These are phyloP conservation scores for Exophiala sideris DNA, from an alignment of 2,329 filamentous ascomycete genomes.

Conservation along the genomic window DNA sequence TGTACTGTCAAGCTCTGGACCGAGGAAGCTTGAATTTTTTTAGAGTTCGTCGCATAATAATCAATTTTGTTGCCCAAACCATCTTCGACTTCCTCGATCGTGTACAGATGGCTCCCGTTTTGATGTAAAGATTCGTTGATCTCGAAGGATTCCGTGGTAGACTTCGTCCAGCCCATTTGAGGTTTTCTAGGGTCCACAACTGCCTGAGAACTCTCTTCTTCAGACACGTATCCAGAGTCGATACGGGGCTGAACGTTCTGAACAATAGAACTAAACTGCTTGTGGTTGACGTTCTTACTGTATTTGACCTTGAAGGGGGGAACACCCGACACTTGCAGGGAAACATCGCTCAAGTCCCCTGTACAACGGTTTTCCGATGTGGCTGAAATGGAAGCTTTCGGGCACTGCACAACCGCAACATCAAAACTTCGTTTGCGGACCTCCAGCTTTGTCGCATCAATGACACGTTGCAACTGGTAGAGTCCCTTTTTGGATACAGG, in stretches of 20 bases:
- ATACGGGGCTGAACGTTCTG: slow-evolving; percentile 92
- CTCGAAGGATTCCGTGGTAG: slow-evolving; percentile 71
- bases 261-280: slow-evolving; percentile 80
- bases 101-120: slow-evolving; percentile 81
- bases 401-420: slow-evolving; percentile 81
- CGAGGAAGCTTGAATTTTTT: slow-evolving; percentile 57
- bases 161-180: slow-evolving; percentile 71
- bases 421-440: slow-evolving; percentile 74
- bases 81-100: slow-evolving; percentile 87
- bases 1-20: slow-evolving; percentile 80
- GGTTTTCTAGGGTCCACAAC: slow-evolving; percentile 52
- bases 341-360: slow-evolving; percentile 81
- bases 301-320: slow-evolving; percentile 92
- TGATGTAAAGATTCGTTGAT: slow-evolving; percentile 84
- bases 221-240: slow-evolving; percentile 72
- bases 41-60: slow-evolving; percentile 48
- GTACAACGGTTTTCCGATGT: slow-evolving; percentile 68
- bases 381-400: slow-evolving; percentile 69
- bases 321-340: slow-evolving; percentile 79
- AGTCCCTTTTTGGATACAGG: slow-evolving; percentile 80
- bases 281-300: slow-evolving; percentile 78
- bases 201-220: slow-evolving; percentile 55
- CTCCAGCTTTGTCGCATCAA: slow-evolving; percentile 92
- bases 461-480: slow-evolving; percentile 77
- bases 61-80: slow-evolving; percentile 81